Conservation (phyloP, 73 alveolate genomes). For the Paramecium caudatum region DNA sequence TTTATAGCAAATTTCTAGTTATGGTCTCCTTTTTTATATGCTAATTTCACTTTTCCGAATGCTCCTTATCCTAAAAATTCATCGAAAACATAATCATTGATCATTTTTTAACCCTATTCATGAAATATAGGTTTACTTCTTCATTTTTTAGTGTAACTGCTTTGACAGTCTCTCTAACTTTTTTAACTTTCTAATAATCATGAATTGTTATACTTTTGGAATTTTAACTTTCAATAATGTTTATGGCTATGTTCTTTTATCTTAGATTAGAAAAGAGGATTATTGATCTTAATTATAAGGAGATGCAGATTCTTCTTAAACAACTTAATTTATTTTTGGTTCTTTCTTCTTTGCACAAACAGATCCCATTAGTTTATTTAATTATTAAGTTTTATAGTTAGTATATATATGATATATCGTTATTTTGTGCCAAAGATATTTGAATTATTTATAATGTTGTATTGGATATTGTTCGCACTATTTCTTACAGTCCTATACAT, state of each 20-base stretch:
- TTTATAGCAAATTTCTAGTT: constrained; percentile 58
- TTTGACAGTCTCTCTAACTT: constrained; percentile 56
- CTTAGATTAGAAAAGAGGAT: constrained; percentile 22
- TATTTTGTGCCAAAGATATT: too few relatives aligned
- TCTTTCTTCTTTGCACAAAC: constrained; percentile 59
- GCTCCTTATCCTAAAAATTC: constrained; percentile 75
- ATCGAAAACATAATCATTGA: constrained; percentile 72
- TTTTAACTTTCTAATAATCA: constrained; percentile 37
- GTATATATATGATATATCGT: too few relatives aligned
- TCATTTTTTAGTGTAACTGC: constrained; percentile 22
- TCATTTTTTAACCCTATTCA: constrained; percentile 71
- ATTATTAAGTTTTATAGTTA: too few relatives aligned
- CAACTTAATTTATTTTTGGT: background rate
- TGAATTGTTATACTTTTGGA: constrained; percentile 3
- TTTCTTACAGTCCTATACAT: background rate
- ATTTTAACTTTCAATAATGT: constrained; percentile 18
- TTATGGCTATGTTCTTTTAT: constrained; percentile 11
- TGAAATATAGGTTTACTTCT: background rate
- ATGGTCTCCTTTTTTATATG: constrained; percentile 49
- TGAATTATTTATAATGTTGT: too few relatives aligned
- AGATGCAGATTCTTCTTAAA: constrained; percentile 36
- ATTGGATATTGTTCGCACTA: background rate
- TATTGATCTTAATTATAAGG: background rate
- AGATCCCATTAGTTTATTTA: constrained; percentile 55
- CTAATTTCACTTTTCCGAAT: constrained; percentile 75